Conservation (phyloP, 208 protist species). For the Trypanosoma boissoni region DNA sequence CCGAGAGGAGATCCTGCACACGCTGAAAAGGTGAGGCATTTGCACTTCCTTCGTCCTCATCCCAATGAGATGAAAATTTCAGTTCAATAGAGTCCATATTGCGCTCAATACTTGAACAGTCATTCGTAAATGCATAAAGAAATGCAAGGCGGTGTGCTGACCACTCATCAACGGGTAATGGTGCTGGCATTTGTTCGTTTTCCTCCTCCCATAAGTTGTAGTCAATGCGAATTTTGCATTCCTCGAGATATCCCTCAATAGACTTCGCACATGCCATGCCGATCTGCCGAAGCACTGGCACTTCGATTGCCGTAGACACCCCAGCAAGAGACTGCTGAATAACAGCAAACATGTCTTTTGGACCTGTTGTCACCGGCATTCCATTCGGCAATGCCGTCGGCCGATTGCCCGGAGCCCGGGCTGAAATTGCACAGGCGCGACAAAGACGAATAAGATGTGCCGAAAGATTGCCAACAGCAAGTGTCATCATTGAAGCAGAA, state of each 20-base stretch:
- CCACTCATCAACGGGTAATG: conserved; percentile 56
- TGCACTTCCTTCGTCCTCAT: conserved; percentile 27
- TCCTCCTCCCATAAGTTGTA: conserved; percentile 85
- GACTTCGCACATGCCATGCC: conserved; percentile 71
- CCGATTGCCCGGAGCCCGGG: conserved; percentile 45
- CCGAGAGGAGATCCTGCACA: conserved; percentile 64
- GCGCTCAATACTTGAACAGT: conserved; percentile 79
- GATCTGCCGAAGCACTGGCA: conserved; percentile 73
- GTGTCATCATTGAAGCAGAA: conserved; percentile 66
- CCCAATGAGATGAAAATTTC: conserved; percentile 82
- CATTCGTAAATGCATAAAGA: conserved; percentile 87
- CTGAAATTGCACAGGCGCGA: conserved; percentile 67
- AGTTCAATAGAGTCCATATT: conserved; percentile 87
- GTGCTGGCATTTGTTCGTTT: conserved; percentile 22
- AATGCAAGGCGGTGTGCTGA: conserved; percentile 64
- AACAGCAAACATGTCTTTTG: conserved; percentile 84
- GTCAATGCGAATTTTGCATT: conserved; percentile 74
- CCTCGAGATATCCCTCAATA: conserved; percentile 71
- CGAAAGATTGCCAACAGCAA: conserved; percentile 69
- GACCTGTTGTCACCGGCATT: conserved; percentile 72
- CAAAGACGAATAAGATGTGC: conserved; percentile 73
- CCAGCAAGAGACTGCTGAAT: conserved; percentile 80
- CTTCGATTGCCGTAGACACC: conserved; percentile 63
- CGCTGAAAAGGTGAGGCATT: conserved; percentile 54
- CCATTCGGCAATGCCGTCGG: conserved; percentile 57